These are phyloP conservation scores for Nemania abortiva DNA, from an alignment of 2,329 filamentous ascomycete genomes.

Conservation along the genomic window DNA sequence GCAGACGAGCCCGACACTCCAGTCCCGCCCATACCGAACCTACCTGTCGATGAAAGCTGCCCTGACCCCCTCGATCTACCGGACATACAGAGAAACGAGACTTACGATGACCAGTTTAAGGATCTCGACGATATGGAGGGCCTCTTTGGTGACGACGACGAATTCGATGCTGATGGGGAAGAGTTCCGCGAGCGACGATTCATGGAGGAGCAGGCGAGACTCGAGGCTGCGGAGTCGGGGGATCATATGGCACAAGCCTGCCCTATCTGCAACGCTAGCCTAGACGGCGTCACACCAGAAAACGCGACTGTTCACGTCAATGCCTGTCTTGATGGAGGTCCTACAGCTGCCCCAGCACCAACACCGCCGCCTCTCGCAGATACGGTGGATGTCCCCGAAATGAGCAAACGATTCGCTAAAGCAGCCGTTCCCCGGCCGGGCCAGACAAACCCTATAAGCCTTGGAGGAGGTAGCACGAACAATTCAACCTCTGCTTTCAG, in stretches of 20 bases:
- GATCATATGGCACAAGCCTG: constrained; percentile 64
- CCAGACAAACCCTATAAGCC: constrained; percentile 81
- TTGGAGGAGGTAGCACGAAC: constrained; percentile 57
- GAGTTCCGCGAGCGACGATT: constrained; percentile 75
- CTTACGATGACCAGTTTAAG: constrained; percentile 51
- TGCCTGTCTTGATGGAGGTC: constrained; percentile 86
- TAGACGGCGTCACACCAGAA: constrained; percentile 71
- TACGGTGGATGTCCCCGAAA: constrained; percentile 54
- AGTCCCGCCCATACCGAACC: constrained; percentile 34
- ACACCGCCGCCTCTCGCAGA: constrained; percentile 46
- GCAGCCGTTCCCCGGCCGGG: constrained; percentile 80
- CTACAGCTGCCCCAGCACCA: constrained; percentile 64
- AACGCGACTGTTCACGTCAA: constrained; percentile 90
- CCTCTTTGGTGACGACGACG: constrained; percentile 64
- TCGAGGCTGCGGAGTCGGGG: constrained; percentile 70
- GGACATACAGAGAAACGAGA: constrained; percentile 41
- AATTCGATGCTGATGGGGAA: constrained; percentile 64
- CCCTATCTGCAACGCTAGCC: constrained; percentile 79
- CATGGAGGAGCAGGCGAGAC: constrained; percentile 80
- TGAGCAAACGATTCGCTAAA: constrained; percentile 72
- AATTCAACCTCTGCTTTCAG: constrained; percentile 80
- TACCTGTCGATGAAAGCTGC: constrained; percentile 47
- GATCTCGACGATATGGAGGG: constrained; percentile 66
- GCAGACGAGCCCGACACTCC: constrained; percentile 29
- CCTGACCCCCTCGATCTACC: constrained; percentile 40